Evolutionary conservation across 2,329 filamentous ascomycete species (phyloP), one percentile per base, ranked within the genome.

Genomic region (Beauveria pseudobassiana): DNA sequence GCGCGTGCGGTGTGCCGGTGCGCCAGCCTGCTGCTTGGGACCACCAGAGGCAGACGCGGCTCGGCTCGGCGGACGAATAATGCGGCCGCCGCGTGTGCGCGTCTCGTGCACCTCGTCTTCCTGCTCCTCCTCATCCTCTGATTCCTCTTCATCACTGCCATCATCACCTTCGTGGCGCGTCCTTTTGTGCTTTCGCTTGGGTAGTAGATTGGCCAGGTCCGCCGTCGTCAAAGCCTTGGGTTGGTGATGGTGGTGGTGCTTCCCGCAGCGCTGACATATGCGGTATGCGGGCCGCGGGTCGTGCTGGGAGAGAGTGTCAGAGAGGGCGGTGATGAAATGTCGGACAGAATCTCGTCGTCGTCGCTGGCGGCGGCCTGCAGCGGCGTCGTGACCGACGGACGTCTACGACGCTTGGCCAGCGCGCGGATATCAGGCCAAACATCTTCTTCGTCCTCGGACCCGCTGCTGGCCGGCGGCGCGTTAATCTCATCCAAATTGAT

Each of bases 281-380:
- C n/a, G n/a, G n/a, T n/a, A n/a, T n/a, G n/a, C n/a, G n/a, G n/a
- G n/a, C n/a, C n/a, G n/a, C n/a, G n/a, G n/a, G n/a, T n/a, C n/a
- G n/a, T n/a, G n/a, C n/a, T n/a, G 38, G 86, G 86, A 0, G 86
- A 88, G 68, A 88, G 85, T 4, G 85, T 88, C 4, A 88, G 75
- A 0, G 86, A 87, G 0, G 86, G 86, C 0, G 85, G 86, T 2
- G 85, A 87, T 1, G 86, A 87, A 12, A 84, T 74, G 51, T 84
- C 79, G 0, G 82, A 85, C n/a, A 75, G 65, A 12, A 60, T 54
- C 20, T 48, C 58, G 64, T 77, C 72, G 50, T 62, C 60, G 1
- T 30, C 34, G 7, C 22, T 30, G 5, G 26, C 54, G 18, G 76
- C 76, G 26, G 76, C 70, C 8, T 70, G 70, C 20, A 72, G 63